These are phyloP conservation scores for Fusarium gaditjirri DNA, from an alignment of 2,329 filamentous ascomycete species.

Conservation along the genomic window DNA sequence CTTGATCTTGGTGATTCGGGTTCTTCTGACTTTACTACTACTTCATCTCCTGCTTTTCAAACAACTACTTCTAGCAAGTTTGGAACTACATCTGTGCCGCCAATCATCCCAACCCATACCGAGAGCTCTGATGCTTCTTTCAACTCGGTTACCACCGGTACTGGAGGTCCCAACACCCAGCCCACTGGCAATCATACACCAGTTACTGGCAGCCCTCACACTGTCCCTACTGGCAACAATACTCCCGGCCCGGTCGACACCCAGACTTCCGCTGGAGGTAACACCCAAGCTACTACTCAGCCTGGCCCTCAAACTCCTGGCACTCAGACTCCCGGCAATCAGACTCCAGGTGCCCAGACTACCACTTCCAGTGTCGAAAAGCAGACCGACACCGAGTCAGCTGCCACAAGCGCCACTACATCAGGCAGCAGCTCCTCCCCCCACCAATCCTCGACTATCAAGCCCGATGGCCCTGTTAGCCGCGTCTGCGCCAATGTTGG, in stretches of 20 bases:
- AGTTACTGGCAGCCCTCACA: no score
- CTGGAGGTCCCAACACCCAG: not conserved
- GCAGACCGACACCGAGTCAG: not conserved
- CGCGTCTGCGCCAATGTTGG: constrained; percentile 1
- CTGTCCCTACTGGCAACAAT: accelerated
- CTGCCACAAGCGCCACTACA: accelerated
- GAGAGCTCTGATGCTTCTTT: not conserved
- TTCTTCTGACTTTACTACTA: not conserved
- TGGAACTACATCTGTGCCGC: not conserved
- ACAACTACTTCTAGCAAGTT: not conserved
- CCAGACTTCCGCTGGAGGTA: not conserved
- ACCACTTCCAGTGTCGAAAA: not conserved
- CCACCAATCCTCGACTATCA: not conserved
- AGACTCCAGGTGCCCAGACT: not conserved
- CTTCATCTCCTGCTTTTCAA: not conserved
- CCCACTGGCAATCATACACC: not conserved
- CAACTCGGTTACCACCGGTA: not conserved
- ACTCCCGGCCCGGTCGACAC: accelerated
- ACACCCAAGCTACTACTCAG: not conserved
- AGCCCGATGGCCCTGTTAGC: constrained; percentile 1
- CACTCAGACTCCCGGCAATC: not conserved
- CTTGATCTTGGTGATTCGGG: constrained; percentile 14
- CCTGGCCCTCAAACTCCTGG: not conserved
- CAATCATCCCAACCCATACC: not conserved
- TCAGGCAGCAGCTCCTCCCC: not conserved